A percentile compares a stretch with the other conserved stretches of the same genome.
Evolutionary conservation across 176 grass and related monocot genomes (phyloP).

Genomic region (Juncus inflexus): DNA sequence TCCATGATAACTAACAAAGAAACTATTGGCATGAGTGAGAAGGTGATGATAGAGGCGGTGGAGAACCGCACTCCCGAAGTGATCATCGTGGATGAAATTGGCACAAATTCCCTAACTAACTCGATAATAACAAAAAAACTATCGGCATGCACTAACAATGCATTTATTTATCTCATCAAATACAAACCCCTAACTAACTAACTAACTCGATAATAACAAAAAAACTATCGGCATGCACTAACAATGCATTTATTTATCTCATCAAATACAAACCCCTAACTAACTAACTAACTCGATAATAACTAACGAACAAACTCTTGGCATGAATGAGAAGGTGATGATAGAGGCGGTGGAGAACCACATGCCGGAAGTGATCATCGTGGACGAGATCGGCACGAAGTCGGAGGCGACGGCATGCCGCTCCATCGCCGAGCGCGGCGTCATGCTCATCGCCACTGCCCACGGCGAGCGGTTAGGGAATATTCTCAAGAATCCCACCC

Average conservation of each 20-base stretch:
- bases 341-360: constrained; percentile 99
- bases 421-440: constrained; percentile 93
- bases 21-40: constrained; percentile 50
- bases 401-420: constrained; percentile 83
- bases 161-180: no score
- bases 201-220: no score
- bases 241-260: no score
- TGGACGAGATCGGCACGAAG: constrained; percentile 96
- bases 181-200: no score
- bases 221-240: no score
- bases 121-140: no score
- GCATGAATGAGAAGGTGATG: constrained; percentile 85
- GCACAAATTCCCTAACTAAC: constrained; percentile 90
- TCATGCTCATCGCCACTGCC: constrained; percentile 97
- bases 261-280: no score
- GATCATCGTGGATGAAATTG: constrained; percentile 94
- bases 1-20: no score
- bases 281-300: no score
- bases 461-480: constrained; percentile 82
- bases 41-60: constrained; percentile 96
- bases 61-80: constrained; percentile 99
- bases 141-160: no score
- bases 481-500: constrained; percentile 89
- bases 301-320: no score
- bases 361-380: constrained; percentile 97